Base-by-base conservation (phyloP, 257 asterid genomes). In the Linderniella brevidens region DNA sequence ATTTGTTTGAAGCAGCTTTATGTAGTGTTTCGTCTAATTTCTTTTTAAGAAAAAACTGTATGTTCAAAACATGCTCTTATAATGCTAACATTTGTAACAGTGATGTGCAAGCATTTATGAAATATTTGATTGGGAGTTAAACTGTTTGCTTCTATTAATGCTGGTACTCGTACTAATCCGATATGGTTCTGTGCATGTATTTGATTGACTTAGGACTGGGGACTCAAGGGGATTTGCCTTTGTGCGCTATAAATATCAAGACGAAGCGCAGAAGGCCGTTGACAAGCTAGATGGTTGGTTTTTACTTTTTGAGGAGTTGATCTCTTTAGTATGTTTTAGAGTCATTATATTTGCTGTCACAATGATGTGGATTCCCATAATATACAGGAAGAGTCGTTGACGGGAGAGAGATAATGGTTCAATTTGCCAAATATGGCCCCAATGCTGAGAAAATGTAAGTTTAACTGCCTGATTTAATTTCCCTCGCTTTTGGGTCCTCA, bases 371-470 rank as follows among this genome's bases (percentile, higher is more conserved):
- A 0, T 15, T 9, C 8, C 12, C 14, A 6, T 25, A 25, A 25
- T 25, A 37, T 13, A 57, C 65, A 90, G 96, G 96, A 57, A 75
- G 77, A 64, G 75, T 79, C 48, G 99, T 90, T 58, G 99, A 85
- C 66, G 99, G 99, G 37, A 67, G 99, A 62, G 94, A 90, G 64
- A 90, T 90, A 50, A 90, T 79, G 96, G 99, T 90, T 42, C 99
- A 86, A 25, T 90, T 90, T 63, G 99, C 99, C 0, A 90, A 90
- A 58, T 90, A 90, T 46, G 96, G 99, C 10, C 99, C 96, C 13
- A 85, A 82, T 68, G 99, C 99, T 16, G 99, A 85, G 58, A 58
- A 78, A 60, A 90, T 90, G 99, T 88, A 58, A 52, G 93, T 67
- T 18, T 35, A 20, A 4, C 25, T 10, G 49, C 17, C 2, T 44